Conservation (phyloP, 768 basidiomycete genomes). For the Rhodocollybia butyracea region DNA sequence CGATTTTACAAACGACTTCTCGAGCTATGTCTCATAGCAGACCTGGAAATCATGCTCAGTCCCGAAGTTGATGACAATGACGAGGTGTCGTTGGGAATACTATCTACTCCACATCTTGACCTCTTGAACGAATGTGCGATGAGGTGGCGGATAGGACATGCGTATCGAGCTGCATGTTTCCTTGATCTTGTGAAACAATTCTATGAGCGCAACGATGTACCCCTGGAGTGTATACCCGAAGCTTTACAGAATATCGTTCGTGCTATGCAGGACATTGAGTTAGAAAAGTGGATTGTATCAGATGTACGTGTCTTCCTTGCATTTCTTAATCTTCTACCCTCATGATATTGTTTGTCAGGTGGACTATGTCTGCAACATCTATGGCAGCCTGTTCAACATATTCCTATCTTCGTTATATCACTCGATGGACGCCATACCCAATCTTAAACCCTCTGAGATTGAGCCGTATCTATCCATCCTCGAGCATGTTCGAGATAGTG, state of each 20-base stretch:
- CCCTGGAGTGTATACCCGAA: constrained; percentile 92
- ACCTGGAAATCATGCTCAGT: constrained; percentile 86
- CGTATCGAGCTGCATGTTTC: constrained; percentile 77
- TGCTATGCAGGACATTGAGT: constrained; percentile 63
- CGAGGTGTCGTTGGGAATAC: constrained; percentile 90
- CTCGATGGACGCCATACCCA: constrained; percentile 71
- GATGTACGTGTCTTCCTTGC: constrained; percentile 59
- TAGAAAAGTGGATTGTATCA: constrained; percentile 73
- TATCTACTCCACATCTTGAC: constrained; percentile 75
- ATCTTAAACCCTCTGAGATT: constrained; percentile 69
- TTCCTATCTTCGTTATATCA: constrained; percentile 87
- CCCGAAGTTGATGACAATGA: constrained; percentile 92
- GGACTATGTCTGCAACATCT: constrained; percentile 65
- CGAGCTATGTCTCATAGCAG: constrained; percentile 76
- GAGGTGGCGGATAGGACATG: constrained; percentile 84
- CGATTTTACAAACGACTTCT: constrained; percentile 84
- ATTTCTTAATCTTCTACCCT: constrained; percentile 6
- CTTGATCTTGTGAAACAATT: constrained; percentile 82
- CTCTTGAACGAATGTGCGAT: constrained; percentile 85
- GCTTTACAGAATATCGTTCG: constrained; percentile 74
- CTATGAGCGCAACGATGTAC: constrained; percentile 87
- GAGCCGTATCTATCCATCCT: constrained; percentile 63
- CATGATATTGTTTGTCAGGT: constrained; percentile 35
- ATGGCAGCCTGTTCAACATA: constrained; percentile 77
- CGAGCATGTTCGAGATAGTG: constrained; percentile 67